Conservation (phyloP, 2,329 filamentous ascomycete species). For the Cladophialophora psammophila region DNA sequence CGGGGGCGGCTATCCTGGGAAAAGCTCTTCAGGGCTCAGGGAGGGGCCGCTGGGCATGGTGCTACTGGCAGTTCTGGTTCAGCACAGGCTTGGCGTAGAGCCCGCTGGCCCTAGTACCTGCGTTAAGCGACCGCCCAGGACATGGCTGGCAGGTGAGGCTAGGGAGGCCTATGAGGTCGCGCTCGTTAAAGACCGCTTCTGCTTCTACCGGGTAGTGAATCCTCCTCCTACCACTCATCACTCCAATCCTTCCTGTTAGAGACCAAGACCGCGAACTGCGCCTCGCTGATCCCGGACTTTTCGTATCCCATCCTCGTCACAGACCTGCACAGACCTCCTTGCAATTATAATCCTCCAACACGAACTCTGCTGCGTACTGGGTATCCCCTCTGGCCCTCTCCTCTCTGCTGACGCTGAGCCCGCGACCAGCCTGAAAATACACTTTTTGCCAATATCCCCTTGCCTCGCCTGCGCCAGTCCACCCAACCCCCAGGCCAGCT, state of each 20-base stretch:
- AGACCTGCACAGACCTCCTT: background rate
- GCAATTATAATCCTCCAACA: conserved; percentile 19
- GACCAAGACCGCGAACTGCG: conserved; percentile 16
- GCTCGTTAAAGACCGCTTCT: background rate
- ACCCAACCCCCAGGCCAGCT: conserved; percentile 9
- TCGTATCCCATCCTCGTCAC: conserved; percentile 28
- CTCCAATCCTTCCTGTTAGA: background rate
- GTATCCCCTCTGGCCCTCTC: conserved; percentile 16
- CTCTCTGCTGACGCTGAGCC: conserved; percentile 18
- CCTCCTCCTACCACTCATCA: too few relatives aligned
- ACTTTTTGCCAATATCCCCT: conserved; percentile 6
- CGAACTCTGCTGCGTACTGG: background rate
- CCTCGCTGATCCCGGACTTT: conserved; percentile 25
- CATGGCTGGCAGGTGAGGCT: too few relatives aligned
- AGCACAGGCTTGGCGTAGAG: conserved; percentile 1
- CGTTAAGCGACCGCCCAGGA: background rate
- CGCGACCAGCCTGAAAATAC: conserved; percentile 16
- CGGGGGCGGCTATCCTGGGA: background rate
- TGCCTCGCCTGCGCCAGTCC: background rate
- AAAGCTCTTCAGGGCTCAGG: background rate
- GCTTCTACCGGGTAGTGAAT: too few relatives aligned
- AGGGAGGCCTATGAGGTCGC: too few relatives aligned
- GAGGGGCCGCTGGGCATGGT: background rate
- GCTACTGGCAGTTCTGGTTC: conserved; percentile 1
- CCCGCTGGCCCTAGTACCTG: conserved; percentile 6